phyloP scores from a whole-genome alignment of 1,139 yeast species.

The Kurtzmaniella natalensis region DNA sequence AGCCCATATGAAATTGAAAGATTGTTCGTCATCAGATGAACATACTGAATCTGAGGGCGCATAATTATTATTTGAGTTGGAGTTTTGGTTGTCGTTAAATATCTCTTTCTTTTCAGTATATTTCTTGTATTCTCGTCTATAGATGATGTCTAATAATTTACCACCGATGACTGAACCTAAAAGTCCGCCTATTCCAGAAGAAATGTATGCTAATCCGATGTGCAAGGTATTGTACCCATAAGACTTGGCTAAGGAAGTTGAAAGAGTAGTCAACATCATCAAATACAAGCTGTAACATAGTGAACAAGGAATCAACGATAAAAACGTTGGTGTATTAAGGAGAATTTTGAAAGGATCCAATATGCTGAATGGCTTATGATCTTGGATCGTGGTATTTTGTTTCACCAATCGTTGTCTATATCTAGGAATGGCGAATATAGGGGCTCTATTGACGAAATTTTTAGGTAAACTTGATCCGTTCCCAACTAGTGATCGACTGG shows the following conservation, averaged over 20 bases:
- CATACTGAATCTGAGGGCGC: conserved; percentile 24
- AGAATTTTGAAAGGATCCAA: conserved; percentile 28
- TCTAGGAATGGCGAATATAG: conserved; percentile 21
- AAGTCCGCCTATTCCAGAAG: conserved; percentile 35
- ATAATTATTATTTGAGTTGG: conserved; percentile 25
- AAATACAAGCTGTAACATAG: conserved; percentile 39
- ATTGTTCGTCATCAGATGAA: conserved; percentile 30
- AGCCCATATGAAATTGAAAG: conserved; percentile 24
- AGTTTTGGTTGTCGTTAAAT: conserved; percentile 13
- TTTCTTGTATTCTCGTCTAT: conserved; percentile 14
- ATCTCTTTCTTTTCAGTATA: conserved; percentile 16
- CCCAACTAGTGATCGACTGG: conserved; percentile 33
- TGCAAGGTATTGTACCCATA: conserved; percentile 31
- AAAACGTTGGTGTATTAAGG: conserved; percentile 18
- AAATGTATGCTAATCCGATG: conserved; percentile 35
- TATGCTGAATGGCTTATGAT: conserved; percentile 12
- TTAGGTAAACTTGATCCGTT: conserved; percentile 33
- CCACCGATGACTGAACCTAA: conserved; percentile 29
- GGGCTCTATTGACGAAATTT: conserved; percentile 32
- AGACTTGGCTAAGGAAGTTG: conserved; percentile 24
- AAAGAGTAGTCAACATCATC: conserved; percentile 29
- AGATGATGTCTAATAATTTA: conserved; percentile 23
- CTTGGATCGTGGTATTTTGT: conserved; percentile 20
- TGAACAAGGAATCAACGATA: conserved; percentile 31
- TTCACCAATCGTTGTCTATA: conserved; percentile 22